phyloP scores from a whole-genome alignment of 2,329 filamentous ascomycete species.

The Colletotrichum sp. region DNA sequence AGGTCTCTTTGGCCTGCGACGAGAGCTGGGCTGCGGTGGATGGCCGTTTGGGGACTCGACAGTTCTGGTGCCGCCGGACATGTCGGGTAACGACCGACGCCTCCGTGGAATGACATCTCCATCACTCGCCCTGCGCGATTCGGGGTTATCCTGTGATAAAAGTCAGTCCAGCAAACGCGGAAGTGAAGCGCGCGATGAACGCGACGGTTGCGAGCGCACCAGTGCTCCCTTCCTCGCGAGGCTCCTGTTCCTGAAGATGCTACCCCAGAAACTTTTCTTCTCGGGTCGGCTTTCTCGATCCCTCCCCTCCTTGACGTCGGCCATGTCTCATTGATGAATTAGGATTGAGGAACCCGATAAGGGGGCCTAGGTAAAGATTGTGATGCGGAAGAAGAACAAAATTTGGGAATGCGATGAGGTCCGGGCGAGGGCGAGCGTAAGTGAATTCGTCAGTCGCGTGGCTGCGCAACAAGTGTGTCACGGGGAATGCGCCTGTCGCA shows the following conservation, averaged over 20 bases:
- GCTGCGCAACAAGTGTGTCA: conserved; percentile 20
- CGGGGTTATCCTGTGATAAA: conserved; percentile 33
- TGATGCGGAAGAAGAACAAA: neutral
- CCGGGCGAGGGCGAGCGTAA: neutral
- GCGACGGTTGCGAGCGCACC: conserved; percentile 27
- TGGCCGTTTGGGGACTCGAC: conserved; percentile 11
- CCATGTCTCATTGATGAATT: conserved; percentile 29
- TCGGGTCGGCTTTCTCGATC: conserved; percentile 28
- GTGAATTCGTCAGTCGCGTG: conserved; percentile 21
- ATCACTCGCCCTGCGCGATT: conserved; percentile 35
- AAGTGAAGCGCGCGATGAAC: conserved; percentile 19
- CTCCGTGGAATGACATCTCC: conserved; percentile 34
- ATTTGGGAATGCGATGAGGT: neutral
- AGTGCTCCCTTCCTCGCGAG: conserved; percentile 41
- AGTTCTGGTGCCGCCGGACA: conserved; percentile 4
- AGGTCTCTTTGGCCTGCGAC: conserved; percentile 47
- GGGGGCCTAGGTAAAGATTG: neutral
- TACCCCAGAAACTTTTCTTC: conserved; percentile 53
- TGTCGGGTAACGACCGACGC: conserved; percentile 19
- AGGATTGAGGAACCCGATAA: neutral
- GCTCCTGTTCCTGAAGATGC: conserved; percentile 54
- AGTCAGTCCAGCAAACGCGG: neutral
- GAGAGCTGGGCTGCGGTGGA: conserved; percentile 25
- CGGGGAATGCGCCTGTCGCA: conserved; percentile 24
- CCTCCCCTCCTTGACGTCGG: conserved; percentile 30